Evolutionary conservation across 768 basidiomycete genomes (phyloP), one percentile per base, ranked within the genome.

Genomic region (Russula sp.): DNA sequence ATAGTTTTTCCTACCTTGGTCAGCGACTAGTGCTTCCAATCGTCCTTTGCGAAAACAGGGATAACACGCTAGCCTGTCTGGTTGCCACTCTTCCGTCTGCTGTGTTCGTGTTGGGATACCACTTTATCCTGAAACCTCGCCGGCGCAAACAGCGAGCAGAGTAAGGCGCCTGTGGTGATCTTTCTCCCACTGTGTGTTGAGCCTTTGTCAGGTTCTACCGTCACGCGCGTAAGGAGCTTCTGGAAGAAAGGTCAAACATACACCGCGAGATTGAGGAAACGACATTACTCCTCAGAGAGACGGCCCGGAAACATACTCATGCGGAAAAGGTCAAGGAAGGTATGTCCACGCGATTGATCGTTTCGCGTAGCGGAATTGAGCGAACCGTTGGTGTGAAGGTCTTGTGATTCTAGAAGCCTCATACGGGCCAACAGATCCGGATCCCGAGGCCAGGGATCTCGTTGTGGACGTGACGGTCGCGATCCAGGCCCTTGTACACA

Each of bases 401-500:
- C 77, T 95, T 47, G 79, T 95, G 61, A 82, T 96, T 68, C 70
- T 85, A 65, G 83, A 86, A 61, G 93, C 91, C 22, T 78, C 74
- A 9, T 94, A 93, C 72, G 87, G 88, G 18, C 81, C 77, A 57
- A 75, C 77, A 9, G 76, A 80, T 60, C 55, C 64, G 48, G 66
- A 65, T 57, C 66, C 64, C 45, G 66, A 67, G 60, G 64, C 65
- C 22, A 58, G 60, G 60, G 82, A 82, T 55, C 76, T 89, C 35
- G 75, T 79, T 47, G 76, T 90, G 49, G 86, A 94, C 70, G 91
- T 95, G 43, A 91, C 88, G 5, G 76, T 89, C 46, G 83, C 93
- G 7, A 70, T 95, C 54, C 93, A 94, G 75, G 85, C 88, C 20
- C 77, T 94, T 22, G 89, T 96, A 53, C 80, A 82, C 67, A 81